Evolutionary conservation across 208 protist genomes (phyloP).

Genomic region (Leishmania gerbilli): DNA sequence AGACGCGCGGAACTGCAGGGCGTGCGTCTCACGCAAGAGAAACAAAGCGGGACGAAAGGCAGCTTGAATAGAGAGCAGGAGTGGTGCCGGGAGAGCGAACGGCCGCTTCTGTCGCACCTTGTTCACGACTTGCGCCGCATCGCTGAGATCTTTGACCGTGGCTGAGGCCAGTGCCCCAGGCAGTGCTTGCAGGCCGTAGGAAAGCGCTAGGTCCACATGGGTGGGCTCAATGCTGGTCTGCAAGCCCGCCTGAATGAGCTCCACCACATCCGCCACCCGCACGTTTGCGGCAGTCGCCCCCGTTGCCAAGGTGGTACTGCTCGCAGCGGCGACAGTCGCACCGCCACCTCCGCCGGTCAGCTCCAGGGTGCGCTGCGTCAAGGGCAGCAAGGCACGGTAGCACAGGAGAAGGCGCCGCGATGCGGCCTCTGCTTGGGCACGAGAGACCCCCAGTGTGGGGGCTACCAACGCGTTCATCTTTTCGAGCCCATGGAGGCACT

Average conservation of each 20-base stretch:
- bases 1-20: constrained; percentile 47
- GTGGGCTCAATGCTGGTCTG: constrained; percentile 14
- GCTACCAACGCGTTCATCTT: neutral
- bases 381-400: constrained; percentile 24
- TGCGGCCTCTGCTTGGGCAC: neutral
- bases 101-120: constrained; percentile 27
- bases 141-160: constrained; percentile 46
- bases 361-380: constrained; percentile 14
- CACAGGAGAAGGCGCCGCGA: constrained; percentile 22
- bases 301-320: neutral
- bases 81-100: constrained; percentile 12
- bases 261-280: constrained; percentile 17
- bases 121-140: constrained; percentile 47
- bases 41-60: constrained; percentile 59
- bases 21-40: constrained; percentile 45
- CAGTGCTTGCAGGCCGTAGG: constrained; percentile 19
- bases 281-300: neutral
- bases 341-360: neutral
- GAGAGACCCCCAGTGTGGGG: neutral
- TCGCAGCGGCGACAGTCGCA: neutral
- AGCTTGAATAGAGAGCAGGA: constrained; percentile 39
- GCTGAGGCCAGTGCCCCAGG: constrained; percentile 19
- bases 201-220: constrained; percentile 16
- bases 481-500: constrained; percentile 35
- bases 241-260: constrained; percentile 24